phyloP scores from a whole-genome alignment of 306 rosid species.

The Erythrophleum fordii region DNA sequence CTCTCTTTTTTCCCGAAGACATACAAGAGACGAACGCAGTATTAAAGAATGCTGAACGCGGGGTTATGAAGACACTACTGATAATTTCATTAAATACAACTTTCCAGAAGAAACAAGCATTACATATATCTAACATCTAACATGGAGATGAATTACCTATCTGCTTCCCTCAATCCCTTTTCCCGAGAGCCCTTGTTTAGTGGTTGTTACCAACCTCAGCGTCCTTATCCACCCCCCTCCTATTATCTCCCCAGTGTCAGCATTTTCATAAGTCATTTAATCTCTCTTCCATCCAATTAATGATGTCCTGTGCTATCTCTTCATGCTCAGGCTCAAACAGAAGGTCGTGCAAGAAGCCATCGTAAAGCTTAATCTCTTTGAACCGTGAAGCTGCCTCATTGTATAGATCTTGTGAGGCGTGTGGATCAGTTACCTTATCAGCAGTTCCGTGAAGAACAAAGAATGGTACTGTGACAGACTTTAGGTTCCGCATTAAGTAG shows the following conservation, averaged over 20 bases:
- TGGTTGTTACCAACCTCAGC: neutral
- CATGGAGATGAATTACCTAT: neutral
- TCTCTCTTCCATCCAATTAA: slow-evolving; percentile 86
- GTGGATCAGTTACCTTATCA: slow-evolving; percentile 92
- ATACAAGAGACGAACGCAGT: neutral
- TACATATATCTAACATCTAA: neutral
- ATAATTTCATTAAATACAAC: neutral
- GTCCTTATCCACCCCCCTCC: neutral
- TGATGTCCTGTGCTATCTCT: slow-evolving; percentile 82
- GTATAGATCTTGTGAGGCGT: slow-evolving; percentile 89
- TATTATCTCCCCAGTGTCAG: neutral
- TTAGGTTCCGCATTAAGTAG: slow-evolving; percentile 66
- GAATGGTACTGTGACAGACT: slow-evolving; percentile 86
- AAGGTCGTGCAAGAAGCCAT: slow-evolving; percentile 93
- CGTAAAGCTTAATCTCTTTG: slow-evolving; percentile 92
- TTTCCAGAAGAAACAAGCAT: neutral
- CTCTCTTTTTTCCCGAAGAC: neutral
- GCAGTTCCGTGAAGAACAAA: slow-evolving; percentile 97
- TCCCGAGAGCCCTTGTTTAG: neutral
- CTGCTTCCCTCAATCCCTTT: neutral
- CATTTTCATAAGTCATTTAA: slow-evolving; percentile 43
- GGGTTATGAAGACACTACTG: neutral
- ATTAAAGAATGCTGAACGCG: neutral
- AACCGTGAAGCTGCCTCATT: slow-evolving; percentile 71
- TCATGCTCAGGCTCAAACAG: slow-evolving; percentile 94